Base-by-base conservation (phyloP, 106 monocot species). In the Dendrobium nobile region DNA sequence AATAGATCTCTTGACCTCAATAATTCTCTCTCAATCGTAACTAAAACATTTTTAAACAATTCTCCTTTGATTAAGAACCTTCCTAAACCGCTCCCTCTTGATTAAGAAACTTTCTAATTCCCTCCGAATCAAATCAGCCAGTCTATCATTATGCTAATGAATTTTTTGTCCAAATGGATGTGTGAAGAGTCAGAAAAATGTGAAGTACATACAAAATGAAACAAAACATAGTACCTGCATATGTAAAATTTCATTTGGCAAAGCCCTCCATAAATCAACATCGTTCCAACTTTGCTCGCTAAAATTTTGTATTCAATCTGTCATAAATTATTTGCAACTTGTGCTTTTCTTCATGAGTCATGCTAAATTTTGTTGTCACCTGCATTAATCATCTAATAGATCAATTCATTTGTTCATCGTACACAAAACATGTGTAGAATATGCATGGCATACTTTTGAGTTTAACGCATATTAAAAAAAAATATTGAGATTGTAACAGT, bases 301-400 rank as follows among this genome's bases (percentile, higher is more conserved):
- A 7, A 41, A 76, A 51, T 81, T n/a, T 82, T 18, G 54, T 54
- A 54, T 42, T 65, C 73, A 87, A 20, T 74, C 75, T 78, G 24
- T 84, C 68, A 79, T 64, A 79, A 45, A 45, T 27, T 48, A 19
- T 75, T n/a, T 84, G 84, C 68, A 87, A 44, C 24, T 43, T 79
- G 78, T 78, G 73, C 64, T 84, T 87, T 72, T 87, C 87, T 75
- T 87, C 87, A 67, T 84, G 43, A 26, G 70, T 83, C 70, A 70
- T 79, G 26, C 54, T 33, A 80, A 26, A 26, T 73, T 58, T 27
- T 42, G 40, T 73, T 44, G 86, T 80, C 41, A 45, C 77, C 86
- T 86, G 86, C 80, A 51, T 51, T 1, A 86, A 51, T n/a, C 24
- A 56, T 54, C 18, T 11, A 44, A 41, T 28, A 61, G 44, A 55